Evolutionary conservation across 208 protist genomes (phyloP), one percentile per base, ranked within the genome.

Genomic region (Trypanosoma brucei): DNA sequence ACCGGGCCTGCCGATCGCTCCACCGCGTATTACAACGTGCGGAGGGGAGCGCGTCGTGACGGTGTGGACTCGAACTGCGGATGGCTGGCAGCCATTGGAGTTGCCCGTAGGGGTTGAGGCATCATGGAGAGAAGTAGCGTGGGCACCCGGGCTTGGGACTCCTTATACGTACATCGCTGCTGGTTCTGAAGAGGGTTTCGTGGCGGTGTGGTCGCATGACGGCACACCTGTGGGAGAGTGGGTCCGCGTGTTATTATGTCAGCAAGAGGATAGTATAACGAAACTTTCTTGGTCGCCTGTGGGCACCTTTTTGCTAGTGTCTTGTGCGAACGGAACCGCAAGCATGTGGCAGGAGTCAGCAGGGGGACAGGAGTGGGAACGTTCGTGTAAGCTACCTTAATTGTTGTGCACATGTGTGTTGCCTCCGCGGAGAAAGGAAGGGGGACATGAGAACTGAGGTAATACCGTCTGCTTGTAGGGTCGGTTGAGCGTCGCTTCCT

Each of bases 101-200:
- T 78, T 89, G 3, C 68, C 73, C n/a, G 61, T 72, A 31, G 53
- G 74, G n/a, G 64, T 75, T 45, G 59, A 67, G 35, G 68, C 62
- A 35, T 70, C 68, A 30, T 95, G 81, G 83, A 69, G 69, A 0
- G 78, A 76, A 55, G 88, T 92, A 55, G 68, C 83, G 65, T 95
- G 88, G 88, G 78, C 88, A n/a, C 85, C 85, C 2, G 82, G 80
- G 55, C 57, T 83, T 6, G 88, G 88, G 14, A 63, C 92, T 14
- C 88, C 85, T 4, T 92, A 85, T 61, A 87, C 84, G 11, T 93
- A 93, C 70, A 73, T 95, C 48, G 86, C 86, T 0, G 90, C 85
- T 0, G 86, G 86, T 4, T 78, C 82, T 8, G 80, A 88, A 40
- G 82, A 89, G 30, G 90, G 90, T 4, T 59, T 76, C 40, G 84